phyloP scores from a whole-genome alignment of 2,329 filamentous ascomycete genomes.

The Penicillium hesseltinei region DNA sequence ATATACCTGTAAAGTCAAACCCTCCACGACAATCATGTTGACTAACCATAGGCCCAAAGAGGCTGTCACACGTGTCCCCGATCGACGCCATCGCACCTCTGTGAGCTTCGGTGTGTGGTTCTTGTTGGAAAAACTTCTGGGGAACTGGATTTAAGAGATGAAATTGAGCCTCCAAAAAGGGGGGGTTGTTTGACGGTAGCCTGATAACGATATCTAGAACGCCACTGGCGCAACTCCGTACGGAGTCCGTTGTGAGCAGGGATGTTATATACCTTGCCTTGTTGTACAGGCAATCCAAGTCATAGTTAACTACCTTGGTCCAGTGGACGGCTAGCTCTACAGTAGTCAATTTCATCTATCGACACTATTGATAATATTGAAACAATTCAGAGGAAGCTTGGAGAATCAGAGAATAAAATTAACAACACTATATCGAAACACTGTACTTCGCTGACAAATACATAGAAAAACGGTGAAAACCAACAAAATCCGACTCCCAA shows the following conservation, averaged over 20 bases:
- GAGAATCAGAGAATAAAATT: slow-evolving; percentile 13
- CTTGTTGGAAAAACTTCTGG: background rate
- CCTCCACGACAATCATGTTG: background rate
- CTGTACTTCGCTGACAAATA: slow-evolving; percentile 19
- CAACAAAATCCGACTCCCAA: slow-evolving; percentile 8
- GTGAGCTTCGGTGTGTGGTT: background rate
- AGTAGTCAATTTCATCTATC: background rate
- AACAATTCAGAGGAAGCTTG: background rate
- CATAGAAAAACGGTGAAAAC: slow-evolving; percentile 11
- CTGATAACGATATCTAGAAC: background rate
- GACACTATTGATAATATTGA: background rate
- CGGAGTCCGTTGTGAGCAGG: background rate
- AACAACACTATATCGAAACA: slow-evolving; percentile 13
- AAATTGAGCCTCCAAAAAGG: background rate
- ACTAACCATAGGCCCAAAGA: background rate
- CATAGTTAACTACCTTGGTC: background rate
- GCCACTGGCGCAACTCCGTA: background rate
- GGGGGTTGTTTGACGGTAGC: background rate
- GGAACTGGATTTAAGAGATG: background rate
- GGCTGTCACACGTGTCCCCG: background rate
- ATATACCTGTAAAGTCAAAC: background rate
- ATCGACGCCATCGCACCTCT: background rate
- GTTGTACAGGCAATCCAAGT: background rate
- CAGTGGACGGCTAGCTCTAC: background rate
- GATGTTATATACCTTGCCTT: background rate